A percentile compares a stretch with the other conserved stretches of the same genome.
Evolutionary conservation across 2,329 filamentous ascomycete genomes (phyloP).

Genomic region (Endocalyx cinctus): DNA sequence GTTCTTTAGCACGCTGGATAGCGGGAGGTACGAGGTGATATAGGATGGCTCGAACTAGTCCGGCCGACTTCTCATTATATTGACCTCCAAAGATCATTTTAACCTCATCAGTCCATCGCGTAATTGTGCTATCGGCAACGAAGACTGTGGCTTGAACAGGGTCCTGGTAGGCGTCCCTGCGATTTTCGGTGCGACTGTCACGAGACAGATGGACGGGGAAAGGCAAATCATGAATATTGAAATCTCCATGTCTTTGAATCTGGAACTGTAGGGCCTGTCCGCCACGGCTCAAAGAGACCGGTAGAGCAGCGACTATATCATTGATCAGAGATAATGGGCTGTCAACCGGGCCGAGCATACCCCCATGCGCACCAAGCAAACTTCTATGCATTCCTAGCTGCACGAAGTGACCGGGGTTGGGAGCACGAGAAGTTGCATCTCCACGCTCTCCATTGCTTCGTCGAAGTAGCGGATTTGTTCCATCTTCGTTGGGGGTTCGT

Average conservation of each 20-base stretch:
- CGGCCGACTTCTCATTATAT: conserved; percentile 64
- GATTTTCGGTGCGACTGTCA: conserved; percentile 41
- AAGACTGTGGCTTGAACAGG: conserved; percentile 76
- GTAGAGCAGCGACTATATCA: conserved; percentile 52
- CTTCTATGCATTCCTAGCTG: conserved; percentile 46
- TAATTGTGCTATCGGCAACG: conserved; percentile 62
- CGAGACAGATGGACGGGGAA: conserved; percentile 30
- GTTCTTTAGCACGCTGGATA: conserved; percentile 72
- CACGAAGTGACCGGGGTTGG: conserved; percentile 46
- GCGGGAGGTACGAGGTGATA: conserved; percentile 76
- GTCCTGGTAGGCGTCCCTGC: conserved; percentile 50
- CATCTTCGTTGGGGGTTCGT: conserved; percentile 66
- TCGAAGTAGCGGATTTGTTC: conserved; percentile 80
- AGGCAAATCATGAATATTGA: conserved; percentile 49
- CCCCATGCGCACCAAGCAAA: too few relatives aligned
- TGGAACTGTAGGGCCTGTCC: conserved; percentile 57
- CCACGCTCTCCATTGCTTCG: conserved; percentile 44
- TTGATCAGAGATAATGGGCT: conserved; percentile 52
- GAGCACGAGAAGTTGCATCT: conserved; percentile 44
- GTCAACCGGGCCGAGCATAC: conserved; percentile 36
- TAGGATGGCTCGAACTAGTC: conserved; percentile 65
- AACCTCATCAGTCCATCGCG: conserved; percentile 86
- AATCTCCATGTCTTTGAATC: conserved; percentile 49
- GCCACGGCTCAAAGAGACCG: conserved; percentile 38
- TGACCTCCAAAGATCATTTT: conserved; percentile 73